Evolutionary conservation across 257 asterid genomes (phyloP), one percentile per base, ranked within the genome.

Genomic region (Ajuga chamaepitys): DNA sequence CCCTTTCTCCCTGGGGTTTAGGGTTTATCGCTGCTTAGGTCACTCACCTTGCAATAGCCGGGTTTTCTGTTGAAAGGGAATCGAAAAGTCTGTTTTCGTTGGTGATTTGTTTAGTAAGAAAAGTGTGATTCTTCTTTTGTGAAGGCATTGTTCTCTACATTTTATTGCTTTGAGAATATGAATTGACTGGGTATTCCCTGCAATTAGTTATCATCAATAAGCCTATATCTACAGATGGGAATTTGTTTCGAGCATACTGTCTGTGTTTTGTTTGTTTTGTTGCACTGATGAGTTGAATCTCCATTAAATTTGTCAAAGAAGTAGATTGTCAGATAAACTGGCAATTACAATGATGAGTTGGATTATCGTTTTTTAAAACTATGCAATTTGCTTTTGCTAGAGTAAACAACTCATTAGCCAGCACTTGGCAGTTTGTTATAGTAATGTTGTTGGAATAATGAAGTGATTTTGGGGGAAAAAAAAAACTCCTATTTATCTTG

Each of bases 1-100:
- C 10, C 5, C 26, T 3, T 6, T 70, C 1, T 16, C 64, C 42
- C 52, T 25, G 63, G 70, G 71, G 55, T 35, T 68, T 75, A 65
- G 70, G 75, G 64, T 70, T 70, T 70, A 32, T 68, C 4, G 40
- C 35, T 7, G 5, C 34, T 5, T 28, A 28, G 34, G 34, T 28
- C 5, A 2, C 34, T 28, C 5, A 2, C 34, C 34, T 5, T 28
- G 34, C 34, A 28, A 5, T 28, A 28, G 34, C 34, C 34, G 34
- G 34, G 4, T 28, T 28, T n/a, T 28, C 5, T 28, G 34, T 4
- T 26, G 3, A 16, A 34, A 58, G 62, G 50, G 69, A 10, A n/a
- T 21, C 14, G 6, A 17, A 6, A 24, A 42, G 3, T 24, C 14
- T 11, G 7, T 28, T 24, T 56, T 2, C 50, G 9, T n/a, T 10